Conservation (phyloP, 2,329 filamentous ascomycete species). For the Didymellaceae sp. region DNA sequence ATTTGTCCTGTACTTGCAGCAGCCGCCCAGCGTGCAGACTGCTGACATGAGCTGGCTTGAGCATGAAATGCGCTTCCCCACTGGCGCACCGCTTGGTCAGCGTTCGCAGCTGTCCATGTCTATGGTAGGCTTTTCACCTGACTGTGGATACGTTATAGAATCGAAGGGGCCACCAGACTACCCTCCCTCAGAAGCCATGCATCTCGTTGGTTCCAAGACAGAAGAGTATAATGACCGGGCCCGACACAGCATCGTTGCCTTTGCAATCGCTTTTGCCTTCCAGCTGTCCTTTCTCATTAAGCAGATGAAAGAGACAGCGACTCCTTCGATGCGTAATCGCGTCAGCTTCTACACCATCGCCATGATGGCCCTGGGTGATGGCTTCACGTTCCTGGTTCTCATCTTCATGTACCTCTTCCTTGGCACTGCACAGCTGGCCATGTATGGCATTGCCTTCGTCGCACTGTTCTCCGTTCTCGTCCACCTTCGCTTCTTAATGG, state of each 20-base stretch:
- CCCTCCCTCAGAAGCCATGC: constrained; percentile 57
- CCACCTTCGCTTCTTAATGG: constrained; percentile 70
- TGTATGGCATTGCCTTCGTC: constrained; percentile 64
- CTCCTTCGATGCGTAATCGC: constrained; percentile 68
- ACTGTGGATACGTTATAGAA: constrained; percentile 70
- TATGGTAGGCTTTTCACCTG: constrained; percentile 67
- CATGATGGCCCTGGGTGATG: constrained; percentile 67
- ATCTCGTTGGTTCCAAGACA: constrained; percentile 63
- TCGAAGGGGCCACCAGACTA: constrained; percentile 65
- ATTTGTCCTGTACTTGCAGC: constrained; percentile 83
- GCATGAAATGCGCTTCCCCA: constrained; percentile 64
- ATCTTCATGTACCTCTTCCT: constrained; percentile 60
- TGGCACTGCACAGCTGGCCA: constrained; percentile 60
- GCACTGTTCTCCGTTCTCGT: constrained; percentile 67
- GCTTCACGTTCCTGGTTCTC: constrained; percentile 63
- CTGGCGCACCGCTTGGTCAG: constrained; percentile 60
- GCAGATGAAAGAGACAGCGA: constrained; percentile 69
- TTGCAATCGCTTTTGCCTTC: constrained; percentile 56
- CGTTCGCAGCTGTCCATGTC: constrained; percentile 64
- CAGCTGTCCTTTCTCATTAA: constrained; percentile 65
- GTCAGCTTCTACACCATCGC: constrained; percentile 70
- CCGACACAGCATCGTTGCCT: constrained; percentile 60
- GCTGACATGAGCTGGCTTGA: constrained; percentile 60
- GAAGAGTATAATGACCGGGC: constrained; percentile 62
- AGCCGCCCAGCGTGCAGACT: constrained; percentile 48